These are phyloP conservation scores for Neodidymelliopsis sp. DNA, from an alignment of 2,329 filamentous ascomycete species.

Conservation along the genomic window DNA sequence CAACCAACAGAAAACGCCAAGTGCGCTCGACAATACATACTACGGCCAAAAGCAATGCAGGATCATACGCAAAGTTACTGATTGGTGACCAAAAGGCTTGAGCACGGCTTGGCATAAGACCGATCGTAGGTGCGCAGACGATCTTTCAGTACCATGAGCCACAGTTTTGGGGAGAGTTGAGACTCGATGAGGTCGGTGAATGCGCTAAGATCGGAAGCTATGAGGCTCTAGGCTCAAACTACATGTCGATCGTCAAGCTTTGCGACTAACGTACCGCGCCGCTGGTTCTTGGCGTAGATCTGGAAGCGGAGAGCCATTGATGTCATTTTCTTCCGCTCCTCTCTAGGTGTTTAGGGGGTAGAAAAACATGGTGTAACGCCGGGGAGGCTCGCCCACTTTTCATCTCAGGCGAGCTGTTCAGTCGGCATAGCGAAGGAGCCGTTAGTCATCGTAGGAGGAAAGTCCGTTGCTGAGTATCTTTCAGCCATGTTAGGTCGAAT, in stretches of 20 bases:
- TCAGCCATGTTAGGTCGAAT: not conserved
- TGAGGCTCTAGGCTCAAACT: not conserved
- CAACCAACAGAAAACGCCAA: too few species aligned
- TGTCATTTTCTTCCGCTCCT: too few species aligned
- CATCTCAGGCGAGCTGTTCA: too few species aligned
- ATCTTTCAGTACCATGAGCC: not conserved
- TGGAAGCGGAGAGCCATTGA: not conserved
- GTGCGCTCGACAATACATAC: too few species aligned
- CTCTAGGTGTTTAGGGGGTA: too few species aligned
- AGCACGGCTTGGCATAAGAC: not conserved
- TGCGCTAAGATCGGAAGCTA: not conserved
- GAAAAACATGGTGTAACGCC: too few species aligned
- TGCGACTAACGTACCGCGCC: constrained; percentile 1
- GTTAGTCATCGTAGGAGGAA: not conserved
- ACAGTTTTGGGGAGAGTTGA: not conserved
- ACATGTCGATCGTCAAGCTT: constrained; percentile 1
- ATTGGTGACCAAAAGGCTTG: too few species aligned
- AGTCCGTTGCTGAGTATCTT: not conserved
- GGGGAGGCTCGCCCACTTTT: too few species aligned
- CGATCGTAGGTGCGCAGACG: not conserved
- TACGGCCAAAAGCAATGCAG: too few species aligned
- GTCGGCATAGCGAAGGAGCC: too few species aligned
- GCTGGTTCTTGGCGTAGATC: not conserved
- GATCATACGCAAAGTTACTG: too few species aligned
- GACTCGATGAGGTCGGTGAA: not conserved